Conservation (phyloP, 768 basidiomycete species). For the Cystofilobasidium ferigula region DNA sequence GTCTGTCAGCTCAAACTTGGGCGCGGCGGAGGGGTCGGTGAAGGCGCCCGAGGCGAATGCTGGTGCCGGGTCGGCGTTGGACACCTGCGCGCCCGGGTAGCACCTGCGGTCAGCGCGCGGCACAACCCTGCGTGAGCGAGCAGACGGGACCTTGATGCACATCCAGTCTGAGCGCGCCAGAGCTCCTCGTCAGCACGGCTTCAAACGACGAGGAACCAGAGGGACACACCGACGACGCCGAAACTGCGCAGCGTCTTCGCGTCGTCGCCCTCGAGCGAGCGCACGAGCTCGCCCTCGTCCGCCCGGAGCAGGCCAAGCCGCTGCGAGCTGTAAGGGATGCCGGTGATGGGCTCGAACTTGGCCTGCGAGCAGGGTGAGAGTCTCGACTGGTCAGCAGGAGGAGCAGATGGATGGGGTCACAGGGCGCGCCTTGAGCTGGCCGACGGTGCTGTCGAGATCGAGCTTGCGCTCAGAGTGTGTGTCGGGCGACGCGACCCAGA, state of each 20-base stretch:
- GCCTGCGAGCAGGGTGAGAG: constrained; percentile 42
- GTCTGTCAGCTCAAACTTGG: constrained; percentile 80
- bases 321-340: constrained; percentile 67
- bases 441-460: constrained; percentile 61
- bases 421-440: constrained; percentile 62
- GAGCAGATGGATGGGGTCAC: neutral
- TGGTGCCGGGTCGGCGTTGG: constrained; percentile 62
- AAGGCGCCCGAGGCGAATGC: constrained; percentile 67
- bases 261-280: constrained; percentile 47
- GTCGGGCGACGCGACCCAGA: constrained; percentile 75
- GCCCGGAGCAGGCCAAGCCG: constrained; percentile 53
- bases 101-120: neutral
- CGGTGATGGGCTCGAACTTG: constrained; percentile 85
- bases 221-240: constrained; percentile 43
- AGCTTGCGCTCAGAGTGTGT: constrained; percentile 81
- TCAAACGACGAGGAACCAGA: neutral
- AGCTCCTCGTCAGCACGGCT: neutral
- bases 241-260: constrained; percentile 64
- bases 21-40: constrained; percentile 70
- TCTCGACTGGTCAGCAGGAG: neutral
- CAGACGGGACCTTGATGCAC: constrained; percentile 56
- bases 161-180: constrained; percentile 50
- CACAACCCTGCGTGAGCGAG: neutral
- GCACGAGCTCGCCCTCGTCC: constrained; percentile 46
- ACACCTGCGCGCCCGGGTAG: constrained; percentile 44